Conservation (phyloP, 176 grass and related monocot genomes). For the Calamus simplicifolius region DNA sequence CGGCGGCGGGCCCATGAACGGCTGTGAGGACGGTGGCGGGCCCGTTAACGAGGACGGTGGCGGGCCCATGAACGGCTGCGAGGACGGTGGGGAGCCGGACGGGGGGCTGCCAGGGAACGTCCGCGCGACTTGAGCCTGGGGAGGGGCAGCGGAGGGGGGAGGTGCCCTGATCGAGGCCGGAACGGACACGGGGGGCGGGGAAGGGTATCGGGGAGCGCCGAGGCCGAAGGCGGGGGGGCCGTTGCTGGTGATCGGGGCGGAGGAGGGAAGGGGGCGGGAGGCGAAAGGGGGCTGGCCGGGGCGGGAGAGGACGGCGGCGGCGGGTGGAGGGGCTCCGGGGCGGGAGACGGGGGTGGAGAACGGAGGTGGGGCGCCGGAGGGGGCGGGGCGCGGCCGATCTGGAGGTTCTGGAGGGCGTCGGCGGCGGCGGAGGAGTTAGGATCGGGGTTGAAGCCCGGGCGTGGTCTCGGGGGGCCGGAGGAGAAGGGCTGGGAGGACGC, state of each 20-base stretch:
- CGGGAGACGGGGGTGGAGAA: slow-evolving; percentile 4
- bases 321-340: slow-evolving; percentile 1
- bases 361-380: slow-evolving; percentile 7
- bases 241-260: slow-evolving; percentile 12
- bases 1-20: slow-evolving; percentile 16
- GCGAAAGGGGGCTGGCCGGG: not conserved
- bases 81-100: not conserved
- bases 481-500: slow-evolving; percentile 14
- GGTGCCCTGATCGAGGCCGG: not conserved
- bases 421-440: slow-evolving; percentile 20
- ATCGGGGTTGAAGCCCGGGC: slow-evolving; percentile 14
- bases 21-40: slow-evolving; percentile 6
- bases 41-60: not conserved
- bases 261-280: slow-evolving; percentile 6
- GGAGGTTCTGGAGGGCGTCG: slow-evolving; percentile 39
- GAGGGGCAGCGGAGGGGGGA: slow-evolving; percentile 17
- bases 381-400: slow-evolving; percentile 41
- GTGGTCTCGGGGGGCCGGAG: slow-evolving; percentile 12
- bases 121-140: not conserved
- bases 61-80: not conserved
- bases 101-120: slow-evolving; percentile 10
- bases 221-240: not conserved
- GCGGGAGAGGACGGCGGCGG: slow-evolving; percentile 6
- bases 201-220: too few species aligned
- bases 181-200: not conserved